Evolutionary conservation across 805 yeast genomes (phyloP).

Genomic region (Wickerhamomyces strasburgensis): DNA sequence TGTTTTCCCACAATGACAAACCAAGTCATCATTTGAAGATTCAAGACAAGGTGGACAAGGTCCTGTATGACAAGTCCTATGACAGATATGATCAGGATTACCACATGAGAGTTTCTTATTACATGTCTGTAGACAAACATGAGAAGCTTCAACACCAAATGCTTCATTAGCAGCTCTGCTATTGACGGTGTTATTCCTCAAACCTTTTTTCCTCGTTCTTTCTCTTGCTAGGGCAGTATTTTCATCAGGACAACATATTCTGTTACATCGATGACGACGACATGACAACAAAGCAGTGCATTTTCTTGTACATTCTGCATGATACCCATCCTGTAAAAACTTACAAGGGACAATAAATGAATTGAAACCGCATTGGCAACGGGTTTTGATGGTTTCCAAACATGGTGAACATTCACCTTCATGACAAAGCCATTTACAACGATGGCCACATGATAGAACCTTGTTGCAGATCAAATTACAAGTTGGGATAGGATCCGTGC

Average conservation of each 20-base stretch:
- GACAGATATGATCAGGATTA: conserved; percentile 52
- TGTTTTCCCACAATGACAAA: conserved; percentile 78
- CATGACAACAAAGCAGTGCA: conserved; percentile 76
- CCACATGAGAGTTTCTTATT: conserved; percentile 60
- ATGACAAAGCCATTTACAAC: conserved; percentile 70
- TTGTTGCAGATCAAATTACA: conserved; percentile 67
- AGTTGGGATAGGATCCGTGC: conserved; percentile 76
- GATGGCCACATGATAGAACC: conserved; percentile 66
- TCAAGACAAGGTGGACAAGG: conserved; percentile 78
- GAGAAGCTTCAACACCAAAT: conserved; percentile 63
- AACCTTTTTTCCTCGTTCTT: conserved; percentile 40
- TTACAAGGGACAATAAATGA: conserved; percentile 60
- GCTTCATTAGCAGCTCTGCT: conserved; percentile 41
- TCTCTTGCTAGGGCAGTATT: conserved; percentile 48
- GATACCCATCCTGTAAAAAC: conserved; percentile 43
- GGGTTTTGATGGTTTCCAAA: conserved; percentile 40
- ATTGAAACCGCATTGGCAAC: conserved; percentile 60
- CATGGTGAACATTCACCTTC: conserved; percentile 74
- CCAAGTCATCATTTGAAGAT: conserved; percentile 71
- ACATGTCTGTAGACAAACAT: conserved; percentile 67
- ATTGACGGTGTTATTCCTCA: conserved; percentile 37
- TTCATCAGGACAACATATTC: conserved; percentile 67
- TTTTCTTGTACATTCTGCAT: conserved; percentile 62
- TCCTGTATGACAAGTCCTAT: conserved; percentile 71
- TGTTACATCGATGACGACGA: conserved; percentile 71